These are phyloP conservation scores for Mycena maculata DNA, from an alignment of 768 basidiomycete genomes.

Conservation along the genomic window DNA sequence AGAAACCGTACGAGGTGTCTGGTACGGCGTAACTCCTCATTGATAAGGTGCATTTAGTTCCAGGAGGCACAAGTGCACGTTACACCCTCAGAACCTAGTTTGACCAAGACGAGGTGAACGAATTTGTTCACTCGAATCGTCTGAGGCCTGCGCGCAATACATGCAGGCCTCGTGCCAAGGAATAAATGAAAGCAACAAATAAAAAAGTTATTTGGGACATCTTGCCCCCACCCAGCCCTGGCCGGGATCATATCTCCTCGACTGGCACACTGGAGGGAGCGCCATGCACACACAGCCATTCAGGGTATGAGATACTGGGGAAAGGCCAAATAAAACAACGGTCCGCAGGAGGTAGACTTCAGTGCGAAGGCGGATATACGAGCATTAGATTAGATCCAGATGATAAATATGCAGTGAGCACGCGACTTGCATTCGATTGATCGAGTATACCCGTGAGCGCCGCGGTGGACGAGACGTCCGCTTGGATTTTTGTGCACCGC, in stretches of 20 bases:
- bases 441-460: neutral
- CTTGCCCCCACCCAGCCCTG: constrained; percentile 11
- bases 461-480: neutral
- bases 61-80: no score
- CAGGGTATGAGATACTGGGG: constrained; percentile 7
- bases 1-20: no score
- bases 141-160: no score
- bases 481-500: constrained; percentile 1
- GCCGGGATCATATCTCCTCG: constrained; percentile 10
- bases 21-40: no score
- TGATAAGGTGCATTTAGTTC: no score
- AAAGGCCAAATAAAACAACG: constrained; percentile 12
- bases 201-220: constrained; percentile 1
- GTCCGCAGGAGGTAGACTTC: neutral
- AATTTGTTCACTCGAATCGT: no score
- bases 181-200: neutral
- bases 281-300: constrained; percentile 3
- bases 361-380: constrained; percentile 3
- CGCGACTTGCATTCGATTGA: neutral
- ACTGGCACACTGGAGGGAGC: neutral
- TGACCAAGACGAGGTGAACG: no score
- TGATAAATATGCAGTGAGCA: neutral
- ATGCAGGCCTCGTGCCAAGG: no score
- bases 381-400: neutral
- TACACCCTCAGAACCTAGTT: no score